Base-by-base conservation (phyloP, 2,329 filamentous ascomycete species). In the Hymenoscyphus scutula region DNA sequence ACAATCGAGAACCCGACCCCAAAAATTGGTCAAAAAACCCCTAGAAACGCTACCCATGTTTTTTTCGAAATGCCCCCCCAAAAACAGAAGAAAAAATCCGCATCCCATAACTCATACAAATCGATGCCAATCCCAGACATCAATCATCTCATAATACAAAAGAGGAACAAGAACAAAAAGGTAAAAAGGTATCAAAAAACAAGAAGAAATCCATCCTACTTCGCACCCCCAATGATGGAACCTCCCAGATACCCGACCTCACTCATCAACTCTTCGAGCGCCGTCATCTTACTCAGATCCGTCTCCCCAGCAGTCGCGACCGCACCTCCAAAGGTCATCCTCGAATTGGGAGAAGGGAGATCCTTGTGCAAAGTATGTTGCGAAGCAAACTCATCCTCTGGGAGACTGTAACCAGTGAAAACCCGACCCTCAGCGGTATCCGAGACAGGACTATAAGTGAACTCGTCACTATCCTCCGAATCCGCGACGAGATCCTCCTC, bases 161-260 rank as follows among this genome's bases (percentile, higher is more conserved):
- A 53, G n/a, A 37, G 25, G 15, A 30, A 8, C n/a, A n/a, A n/a
- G n/a, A n/a, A 13, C 13, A 41, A 53, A 11, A 53, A 30, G 25
- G 6, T n/a, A 45, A 45, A 4, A 27, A 13, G 23, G 23, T 25
- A 27, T 11, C 5, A 29, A 17, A 0, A 53, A 13, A 6, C 17
- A 13, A 53, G n/a, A n/a, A n/a, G n/a, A n/a, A n/a, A n/a, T n/a
- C n/a, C n/a, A n/a, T n/a, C 3, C 29, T 25, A 37, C 19, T 38
- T 56, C 53, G 19, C 25, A 56, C 68, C 67, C 10, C 67, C 68
- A 15, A 64, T 60, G 59, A 83, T 82, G 63, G 80, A 74, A 59
- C 76, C 75, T 27, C 79, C 78, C 48, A 83, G 71, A 69, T 83
- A 83, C 60, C 79, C 79, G 71, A 83, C 72, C 64, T 83, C 81